phyloP scores from a whole-genome alignment of 306 rosid species.

The Medicago truncatula region DNA sequence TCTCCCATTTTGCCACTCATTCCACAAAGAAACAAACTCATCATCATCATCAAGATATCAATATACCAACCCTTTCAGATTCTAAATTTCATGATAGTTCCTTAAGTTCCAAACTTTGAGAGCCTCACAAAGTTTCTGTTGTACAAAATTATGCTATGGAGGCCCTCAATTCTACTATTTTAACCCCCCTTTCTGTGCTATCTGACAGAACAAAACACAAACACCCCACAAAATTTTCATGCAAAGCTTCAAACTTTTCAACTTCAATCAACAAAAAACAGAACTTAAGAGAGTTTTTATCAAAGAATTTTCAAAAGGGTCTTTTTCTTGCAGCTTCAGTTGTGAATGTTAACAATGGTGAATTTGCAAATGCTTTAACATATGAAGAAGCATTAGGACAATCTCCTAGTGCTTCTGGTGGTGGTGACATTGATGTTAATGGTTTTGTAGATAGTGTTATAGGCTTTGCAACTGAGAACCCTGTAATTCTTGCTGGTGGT shows the following conservation, averaged over 20 bases:
- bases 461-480: constrained; percentile 72
- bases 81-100: constrained; percentile 32
- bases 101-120: constrained; percentile 15
- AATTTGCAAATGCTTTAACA: constrained; percentile 69
- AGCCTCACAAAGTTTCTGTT: constrained; percentile 24
- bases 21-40: constrained; percentile 28
- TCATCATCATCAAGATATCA: constrained; percentile 11
- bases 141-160: constrained; percentile 80
- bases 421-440: constrained; percentile 60
- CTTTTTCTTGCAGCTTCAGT: constrained; percentile 63
- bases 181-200: constrained; percentile 81
- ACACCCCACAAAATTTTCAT: constrained; percentile 61
- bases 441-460: constrained; percentile 59
- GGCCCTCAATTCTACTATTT: constrained; percentile 87
- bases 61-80: constrained; percentile 14
- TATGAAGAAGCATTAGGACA: constrained; percentile 79
- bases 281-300: constrained; percentile 39
- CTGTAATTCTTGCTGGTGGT: constrained; percentile 75
- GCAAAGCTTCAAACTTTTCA: constrained; percentile 56
- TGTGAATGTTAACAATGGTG: constrained; percentile 50
- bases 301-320: constrained; percentile 57
- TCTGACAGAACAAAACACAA: constrained; percentile 63
- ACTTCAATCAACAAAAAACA: constrained; percentile 40
- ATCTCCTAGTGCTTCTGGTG: constrained; percentile 37
- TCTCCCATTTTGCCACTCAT: constrained; percentile 38